Base-by-base conservation (phyloP, 768 basidiomycete genomes). In the Suillus plorans region DNA sequence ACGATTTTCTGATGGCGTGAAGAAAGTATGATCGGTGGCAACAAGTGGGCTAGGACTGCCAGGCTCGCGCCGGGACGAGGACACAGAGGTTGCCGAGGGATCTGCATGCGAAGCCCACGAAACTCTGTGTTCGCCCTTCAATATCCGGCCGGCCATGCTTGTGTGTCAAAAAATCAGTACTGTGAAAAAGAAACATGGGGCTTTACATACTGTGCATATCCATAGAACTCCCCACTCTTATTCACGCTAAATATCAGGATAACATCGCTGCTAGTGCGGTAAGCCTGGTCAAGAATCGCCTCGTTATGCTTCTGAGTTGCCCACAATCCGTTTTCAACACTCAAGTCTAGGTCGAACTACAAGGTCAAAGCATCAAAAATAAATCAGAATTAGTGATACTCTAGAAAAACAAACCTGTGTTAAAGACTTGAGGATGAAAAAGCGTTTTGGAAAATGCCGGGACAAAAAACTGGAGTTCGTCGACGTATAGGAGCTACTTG, bases 291-390 rank as follows among this genome's bases (percentile, higher is more conserved):
- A 18, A 97, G 80, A 57, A 97, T 87, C 10, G 86, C 87, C 77
- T 97, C 94, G 71, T 97, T 97, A 78, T 97, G 95, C 69, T 81
- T 84, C 77, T 99, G 97, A 1, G 96, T 98, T 53, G 92, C 91
- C 97, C 97, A 98, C 2, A 92, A 62, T 1, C 92, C 90, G 16
- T 83, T 84, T 72, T 90, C 80, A 31, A 93, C 87, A 74, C 92
- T 94, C 41, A 91, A 77, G 69, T 95, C 89, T 72, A 95, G 77
- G 76, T 93, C 92, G 65, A 81, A 82, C 94, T 94, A 70, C 6
- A 16, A 44, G n/a, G 61, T 20, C 42, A 45, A 61, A 64, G 56
- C 9, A 28, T 59, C 39, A 59, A 10, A 18, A 25, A 18, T 1
- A 41, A 59, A 25, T 37, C 10, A 28, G 7, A 18, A 22, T 14